Conservation (phyloP, 352 stramenopile species). For the Ochromonadaceae sp. region DNA sequence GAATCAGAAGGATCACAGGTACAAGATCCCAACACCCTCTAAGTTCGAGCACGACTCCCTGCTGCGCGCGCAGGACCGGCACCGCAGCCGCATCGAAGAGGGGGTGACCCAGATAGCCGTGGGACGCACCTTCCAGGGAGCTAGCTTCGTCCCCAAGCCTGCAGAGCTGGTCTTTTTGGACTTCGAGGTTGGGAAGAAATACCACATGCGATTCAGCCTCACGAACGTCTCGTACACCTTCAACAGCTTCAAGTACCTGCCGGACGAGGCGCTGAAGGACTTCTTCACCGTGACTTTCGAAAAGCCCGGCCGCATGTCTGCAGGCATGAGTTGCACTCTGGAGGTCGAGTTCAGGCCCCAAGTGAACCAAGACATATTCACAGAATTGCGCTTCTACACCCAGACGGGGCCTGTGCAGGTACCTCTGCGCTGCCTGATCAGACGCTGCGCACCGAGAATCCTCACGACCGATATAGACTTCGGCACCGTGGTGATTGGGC, state of each 20-base stretch:
- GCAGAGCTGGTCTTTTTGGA: conserved; percentile 63
- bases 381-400: conserved; percentile 42
- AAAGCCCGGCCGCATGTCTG: conserved; percentile 64
- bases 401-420: conserved; percentile 57
- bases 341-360: conserved; percentile 22
- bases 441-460: conserved; percentile 53
- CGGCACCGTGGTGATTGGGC: conserved; percentile 51
- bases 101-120: conserved; percentile 29
- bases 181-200: conserved; percentile 53
- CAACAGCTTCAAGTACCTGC: conserved; percentile 67
- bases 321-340: conserved; percentile 50
- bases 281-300: conserved; percentile 69
- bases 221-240: conserved; percentile 78
- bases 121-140: conserved; percentile 47
- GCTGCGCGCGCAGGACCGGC: conserved; percentile 24
- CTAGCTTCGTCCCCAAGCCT: conserved; percentile 56
- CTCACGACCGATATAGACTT: conserved; percentile 38
- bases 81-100: conserved; percentile 24
- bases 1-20: not conserved
- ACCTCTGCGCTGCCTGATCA: conserved; percentile 55
- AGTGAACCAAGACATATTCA: conserved; percentile 48
- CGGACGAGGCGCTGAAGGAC: conserved; percentile 46
- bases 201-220: conserved; percentile 47
- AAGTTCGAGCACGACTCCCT: conserved; percentile 31
- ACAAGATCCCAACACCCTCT: not conserved